Percentiles rank a stretch among this genome's conserved stretches.
Evolutionary conservation across 2,329 filamentous ascomycete genomes (phyloP).

Genomic region (Phaeosphaeria sp.): DNA sequence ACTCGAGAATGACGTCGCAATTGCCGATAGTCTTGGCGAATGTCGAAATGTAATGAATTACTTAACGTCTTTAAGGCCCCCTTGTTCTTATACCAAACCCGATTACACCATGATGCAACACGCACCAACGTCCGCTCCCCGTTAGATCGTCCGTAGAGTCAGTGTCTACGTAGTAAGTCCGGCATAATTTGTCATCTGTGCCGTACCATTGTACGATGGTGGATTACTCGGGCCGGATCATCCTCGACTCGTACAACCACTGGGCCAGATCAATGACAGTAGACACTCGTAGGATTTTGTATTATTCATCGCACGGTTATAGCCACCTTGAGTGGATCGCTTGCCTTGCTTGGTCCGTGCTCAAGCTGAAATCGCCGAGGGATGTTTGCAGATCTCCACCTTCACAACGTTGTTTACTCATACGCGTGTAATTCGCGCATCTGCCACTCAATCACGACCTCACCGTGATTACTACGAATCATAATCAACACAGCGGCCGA

Average conservation of each 20-base stretch:
- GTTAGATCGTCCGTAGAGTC: no score
- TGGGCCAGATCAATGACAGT: background rate
- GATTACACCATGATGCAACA: background rate
- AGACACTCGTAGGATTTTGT: background rate
- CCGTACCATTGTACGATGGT: background rate
- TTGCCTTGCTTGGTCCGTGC: slow-evolving; percentile 3
- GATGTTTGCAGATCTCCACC: background rate
- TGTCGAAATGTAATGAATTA: background rate
- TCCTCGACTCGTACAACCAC: background rate
- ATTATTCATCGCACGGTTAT: background rate
- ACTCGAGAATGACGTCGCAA: background rate
- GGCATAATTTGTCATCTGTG: background rate
- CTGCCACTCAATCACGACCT: background rate
- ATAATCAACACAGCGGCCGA: background rate
- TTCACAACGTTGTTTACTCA: background rate
- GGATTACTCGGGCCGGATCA: background rate
- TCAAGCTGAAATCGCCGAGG: slow-evolving; percentile 2
- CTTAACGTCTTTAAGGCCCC: background rate
- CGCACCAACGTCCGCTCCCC: background rate
- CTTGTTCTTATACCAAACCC: background rate
- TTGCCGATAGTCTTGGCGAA: background rate
- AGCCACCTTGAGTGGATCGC: background rate
- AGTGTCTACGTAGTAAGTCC: background rate
- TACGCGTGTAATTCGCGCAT: background rate
- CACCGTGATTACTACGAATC: background rate